Base-by-base conservation (phyloP, 1,284 basidiomycete species). In the Pseudozyma thailandica region DNA sequence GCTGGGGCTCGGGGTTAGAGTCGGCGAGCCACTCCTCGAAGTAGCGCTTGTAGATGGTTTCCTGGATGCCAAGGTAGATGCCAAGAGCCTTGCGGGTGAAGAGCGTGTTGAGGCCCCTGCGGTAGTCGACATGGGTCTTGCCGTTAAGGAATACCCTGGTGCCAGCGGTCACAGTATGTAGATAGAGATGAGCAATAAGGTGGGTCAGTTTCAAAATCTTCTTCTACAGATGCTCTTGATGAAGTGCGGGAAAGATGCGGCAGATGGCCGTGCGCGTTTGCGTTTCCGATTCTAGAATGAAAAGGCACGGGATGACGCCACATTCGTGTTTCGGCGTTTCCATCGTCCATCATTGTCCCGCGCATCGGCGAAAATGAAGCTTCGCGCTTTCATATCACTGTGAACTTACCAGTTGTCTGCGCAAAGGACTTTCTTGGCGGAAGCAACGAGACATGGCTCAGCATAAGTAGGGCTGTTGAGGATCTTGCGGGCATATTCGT, bases 121-220 rank as follows among this genome's bases (percentile, higher is more conserved):
- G 92, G 85, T 96, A 98, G 53, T 96, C 93, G 66, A 94, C 90
- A 83, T 98, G 95, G 1, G 86, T 87, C 85, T 94, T 98, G 59
- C 95, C 95, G 73, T 89, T 94, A 44, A 98, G 86, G 86, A 98
- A 98, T 9, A 98, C 95, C 93, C 92, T 94, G 79, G n/a, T n/a
- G n/a, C n/a, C n/a, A n/a, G n/a, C n/a, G n/a, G n/a, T n/a, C n/a
- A n/a, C n/a, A n/a, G n/a, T n/a, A n/a, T n/a, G n/a, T n/a, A n/a
- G n/a, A n/a, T n/a, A n/a, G n/a, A n/a, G n/a, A n/a, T n/a, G n/a
- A n/a, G n/a, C n/a, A 47, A 26, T 30, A 45, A n/a, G 21, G 20
- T 16, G n/a, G n/a, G 33, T 49, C 25, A 52, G 44, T 38, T n/a
- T 44, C 9, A 12, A 9, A 21, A 20, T 1, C 50, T 7, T 35